Evolutionary conservation across 2,329 filamentous ascomycete species (phyloP).

Genomic region (Sarocladium oryzae): DNA sequence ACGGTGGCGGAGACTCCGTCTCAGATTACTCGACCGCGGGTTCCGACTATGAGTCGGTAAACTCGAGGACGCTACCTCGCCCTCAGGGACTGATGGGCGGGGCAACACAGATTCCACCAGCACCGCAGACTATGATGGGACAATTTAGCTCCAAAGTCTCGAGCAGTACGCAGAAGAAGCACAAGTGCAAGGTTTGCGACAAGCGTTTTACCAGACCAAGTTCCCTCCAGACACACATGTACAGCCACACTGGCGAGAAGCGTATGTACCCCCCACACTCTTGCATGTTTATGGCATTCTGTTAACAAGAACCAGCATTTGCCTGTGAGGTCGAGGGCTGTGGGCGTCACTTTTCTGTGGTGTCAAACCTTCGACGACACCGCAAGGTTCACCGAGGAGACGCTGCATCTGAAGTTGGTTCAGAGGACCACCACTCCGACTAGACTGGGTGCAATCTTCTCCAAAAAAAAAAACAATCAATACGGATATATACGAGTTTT

Average conservation of each 20-base stretch:
- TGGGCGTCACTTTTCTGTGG: conserved; percentile 92
- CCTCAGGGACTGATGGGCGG: conserved; percentile 55
- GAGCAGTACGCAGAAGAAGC: conserved; percentile 96
- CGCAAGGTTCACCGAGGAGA: conserved; percentile 86
- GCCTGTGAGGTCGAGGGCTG: conserved; percentile 92
- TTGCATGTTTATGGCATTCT: not conserved
- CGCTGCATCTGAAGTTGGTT: conserved; percentile 54
- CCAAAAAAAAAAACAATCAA: too few relatives aligned
- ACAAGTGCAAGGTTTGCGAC: conserved; percentile 98
- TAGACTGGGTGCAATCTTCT: conserved; percentile 29
- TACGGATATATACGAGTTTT: too few relatives aligned
- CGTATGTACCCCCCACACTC: conserved; percentile 55
- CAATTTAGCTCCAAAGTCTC: conserved; percentile 97
- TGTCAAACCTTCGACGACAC: conserved; percentile 90
- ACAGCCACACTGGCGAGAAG: conserved; percentile 97
- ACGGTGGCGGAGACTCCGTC: conserved; percentile 63
- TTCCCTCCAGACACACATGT: conserved; percentile 95
- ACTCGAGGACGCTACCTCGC: conserved; percentile 76
- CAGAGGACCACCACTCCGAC: conserved; percentile 57
- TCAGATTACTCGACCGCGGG: conserved; percentile 90
- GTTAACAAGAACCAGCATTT: conserved; percentile 56
- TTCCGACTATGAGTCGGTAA: conserved; percentile 76
- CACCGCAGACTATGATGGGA: conserved; percentile 96
- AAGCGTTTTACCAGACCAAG: conserved; percentile 94
- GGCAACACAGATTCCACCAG: conserved; percentile 60